Base-by-base conservation (phyloP, 257 asterid species). In the Fraxinus pennsylvanica region DNA sequence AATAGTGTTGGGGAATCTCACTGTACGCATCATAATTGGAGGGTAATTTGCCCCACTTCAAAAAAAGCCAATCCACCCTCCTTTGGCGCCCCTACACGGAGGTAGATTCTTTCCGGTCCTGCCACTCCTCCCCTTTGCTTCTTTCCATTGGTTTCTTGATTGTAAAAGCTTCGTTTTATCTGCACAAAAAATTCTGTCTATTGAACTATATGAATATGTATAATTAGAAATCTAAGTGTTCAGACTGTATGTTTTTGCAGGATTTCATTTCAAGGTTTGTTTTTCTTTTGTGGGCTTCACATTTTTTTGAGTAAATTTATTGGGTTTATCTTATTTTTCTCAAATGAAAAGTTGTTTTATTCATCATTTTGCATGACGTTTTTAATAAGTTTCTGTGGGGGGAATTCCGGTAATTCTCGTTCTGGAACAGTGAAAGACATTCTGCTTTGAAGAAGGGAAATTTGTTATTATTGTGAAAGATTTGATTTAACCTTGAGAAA, bases 51-150 rank as follows among this genome's bases (percentile, higher is more conserved):
- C 69, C 38, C 70, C 73, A 78, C 70, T 72, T 76, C 22, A 25
- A 68, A 43, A 2, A 69, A 41, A 73, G 71, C 14, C 50, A 45
- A 72, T 72, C 19, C 52, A 15, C 72, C 50, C 15, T 76, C n/a
- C 52, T 10, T 68, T 59, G 30, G 70, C 25, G 57, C 78, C 76
- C 57, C 12, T 6, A 6, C 39, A 43, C 32, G n/a, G 29, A 17
- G 35, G 43, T 71, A 43, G 96, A 93, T 91, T 89, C 97, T 84
- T 91, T 91, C 82, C 97, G 87, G 91, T 73, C 57, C 32, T 65
- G 50, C 82, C 86, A 90, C 97, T 89, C 94, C 78, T 83, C 82
- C 79, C 82, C 85, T 38, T 89, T 85, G 86, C 92, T 86, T 86
- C 82, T 75, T 32, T 47, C 83, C 76, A 33, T 76, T 81, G 84